Conservation (phyloP, 805 yeast genomes). For the Metschnikowia sp. region DNA sequence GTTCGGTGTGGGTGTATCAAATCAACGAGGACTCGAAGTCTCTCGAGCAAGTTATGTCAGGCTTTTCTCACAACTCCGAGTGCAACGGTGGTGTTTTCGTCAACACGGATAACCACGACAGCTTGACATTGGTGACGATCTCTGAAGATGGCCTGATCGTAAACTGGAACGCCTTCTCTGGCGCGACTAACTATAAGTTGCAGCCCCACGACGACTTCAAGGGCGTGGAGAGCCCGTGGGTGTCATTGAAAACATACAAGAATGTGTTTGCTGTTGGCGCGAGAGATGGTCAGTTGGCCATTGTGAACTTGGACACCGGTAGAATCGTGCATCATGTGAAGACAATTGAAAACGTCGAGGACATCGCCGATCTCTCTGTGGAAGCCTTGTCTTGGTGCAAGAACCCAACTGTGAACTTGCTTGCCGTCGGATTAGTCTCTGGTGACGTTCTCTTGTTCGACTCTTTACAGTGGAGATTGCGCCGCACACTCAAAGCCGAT, state of each 20-base stretch:
- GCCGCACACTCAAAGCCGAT: conserved; percentile 64
- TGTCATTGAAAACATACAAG: conserved; percentile 55
- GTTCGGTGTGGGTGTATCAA: conserved; percentile 91
- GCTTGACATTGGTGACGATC: conserved; percentile 63
- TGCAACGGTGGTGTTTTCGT: conserved; percentile 79
- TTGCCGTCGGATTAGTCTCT: conserved; percentile 87
- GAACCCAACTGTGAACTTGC: conserved; percentile 46
- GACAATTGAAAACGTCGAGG: conserved; percentile 54
- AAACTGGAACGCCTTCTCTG: conserved; percentile 86
- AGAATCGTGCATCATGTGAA: conserved; percentile 61
- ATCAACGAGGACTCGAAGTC: conserved; percentile 47
- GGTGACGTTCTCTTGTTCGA: conserved; percentile 86
- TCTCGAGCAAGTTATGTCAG: conserved; percentile 70
- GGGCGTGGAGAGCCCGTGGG: conserved; percentile 86
- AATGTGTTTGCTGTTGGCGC: conserved; percentile 75
- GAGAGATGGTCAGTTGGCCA: conserved; percentile 79
- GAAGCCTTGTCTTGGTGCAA: conserved; percentile 75
- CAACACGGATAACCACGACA: conserved; percentile 48
- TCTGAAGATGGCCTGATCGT: conserved; percentile 86
- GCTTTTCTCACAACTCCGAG: conserved; percentile 76
- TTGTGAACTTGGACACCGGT: conserved; percentile 77
- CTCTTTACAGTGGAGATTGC: conserved; percentile 78
- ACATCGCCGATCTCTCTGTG: conserved; percentile 41
- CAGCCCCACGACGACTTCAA: conserved; percentile 59
- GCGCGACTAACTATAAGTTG: conserved; percentile 64